Evolutionary conservation across 2,329 filamentous ascomycete genomes (phyloP), one percentile per base, ranked within the genome.

Genomic region (Penicillium corylophilum): DNA sequence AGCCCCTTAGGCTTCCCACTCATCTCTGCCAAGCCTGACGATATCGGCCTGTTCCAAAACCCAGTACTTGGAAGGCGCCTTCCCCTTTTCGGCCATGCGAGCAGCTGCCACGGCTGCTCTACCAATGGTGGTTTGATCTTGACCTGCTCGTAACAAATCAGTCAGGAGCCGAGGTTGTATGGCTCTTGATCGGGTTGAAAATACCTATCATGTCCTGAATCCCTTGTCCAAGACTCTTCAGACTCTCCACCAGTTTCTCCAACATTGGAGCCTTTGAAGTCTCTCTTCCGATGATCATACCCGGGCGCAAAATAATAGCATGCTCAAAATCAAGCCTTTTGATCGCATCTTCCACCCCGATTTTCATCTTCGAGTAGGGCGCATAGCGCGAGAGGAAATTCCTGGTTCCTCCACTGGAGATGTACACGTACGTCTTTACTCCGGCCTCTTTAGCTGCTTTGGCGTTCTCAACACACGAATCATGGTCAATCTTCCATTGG

Each of bases 401-500:
- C 23, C 68, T 61, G 3, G 65, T 71, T 0, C 70, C 70, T 13
- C 48, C 65, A 46, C 67, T 69, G 6, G 70, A 71, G 26, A 70
- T 67, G 50, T 62, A 71, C 12, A 72, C 63, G 43, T 69, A 72
- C 0, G 67, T 71, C 48, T 66, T 68, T 22, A 67, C 68, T 0
- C 68, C 70, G 0, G 68, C 68, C 12, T 59, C 60, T 49, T 71
- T 72, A 26, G 70, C 69, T 23, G 68, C 69, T 46, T 61, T 59
- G 10, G 69, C 70, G 26, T 64, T 69, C 46, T 70, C 68, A 8
- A 72, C 57, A 44, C 64, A 68, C 29, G 67, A 46, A 49, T 72
- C 70, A 49, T 72, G 69, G 53, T 73, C 70, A 48, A 73, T 71
- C 46, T 66, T 68, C 66, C 68, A 68, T 51, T 73, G 70, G 12